Evolutionary conservation across 2,329 filamentous ascomycete genomes (phyloP).

Genomic region (Aspergillus tamarii): DNA sequence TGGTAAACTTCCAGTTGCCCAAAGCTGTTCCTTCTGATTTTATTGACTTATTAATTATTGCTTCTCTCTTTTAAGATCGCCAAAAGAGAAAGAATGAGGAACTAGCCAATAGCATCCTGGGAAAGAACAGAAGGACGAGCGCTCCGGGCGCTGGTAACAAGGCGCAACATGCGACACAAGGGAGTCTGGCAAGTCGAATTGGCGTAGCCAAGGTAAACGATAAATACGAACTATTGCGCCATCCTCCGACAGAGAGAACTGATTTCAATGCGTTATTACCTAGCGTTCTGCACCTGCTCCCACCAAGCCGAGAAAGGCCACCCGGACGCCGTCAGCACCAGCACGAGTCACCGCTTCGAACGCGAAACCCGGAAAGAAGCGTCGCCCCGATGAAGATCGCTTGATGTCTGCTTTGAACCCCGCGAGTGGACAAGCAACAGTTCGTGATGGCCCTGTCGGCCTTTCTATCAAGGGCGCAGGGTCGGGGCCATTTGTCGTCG

Average conservation of each 20-base stretch:
- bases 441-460: constrained; percentile 37
- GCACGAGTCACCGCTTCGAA: constrained; percentile 23
- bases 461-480: constrained; percentile 60
- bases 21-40: neutral
- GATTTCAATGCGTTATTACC: constrained; percentile 2
- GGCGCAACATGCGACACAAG: constrained; percentile 48
- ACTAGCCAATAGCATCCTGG: constrained; percentile 63
- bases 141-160: constrained; percentile 47
- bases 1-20: constrained; percentile 39
- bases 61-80: constrained; percentile 44
- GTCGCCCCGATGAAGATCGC: constrained; percentile 39
- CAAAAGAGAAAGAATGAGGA: constrained; percentile 59
- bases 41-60: constrained; percentile 5
- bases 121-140: constrained; percentile 55
- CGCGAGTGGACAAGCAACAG: constrained; percentile 33
- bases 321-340: constrained; percentile 34
- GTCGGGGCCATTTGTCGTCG: constrained; percentile 58
- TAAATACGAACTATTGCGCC: neutral
- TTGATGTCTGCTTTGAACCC: constrained; percentile 35
- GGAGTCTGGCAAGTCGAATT: constrained; percentile 61
- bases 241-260: constrained; percentile 8
- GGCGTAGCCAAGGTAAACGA: constrained; percentile 58
- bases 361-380: constrained; percentile 33
- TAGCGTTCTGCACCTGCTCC: constrained; percentile 48
- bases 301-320: constrained; percentile 40